Percentiles rank a stretch among this genome's conserved stretches.
Evolutionary conservation across 768 basidiomycete genomes (phyloP).

Genomic region (Fistulinella prunicolor): DNA sequence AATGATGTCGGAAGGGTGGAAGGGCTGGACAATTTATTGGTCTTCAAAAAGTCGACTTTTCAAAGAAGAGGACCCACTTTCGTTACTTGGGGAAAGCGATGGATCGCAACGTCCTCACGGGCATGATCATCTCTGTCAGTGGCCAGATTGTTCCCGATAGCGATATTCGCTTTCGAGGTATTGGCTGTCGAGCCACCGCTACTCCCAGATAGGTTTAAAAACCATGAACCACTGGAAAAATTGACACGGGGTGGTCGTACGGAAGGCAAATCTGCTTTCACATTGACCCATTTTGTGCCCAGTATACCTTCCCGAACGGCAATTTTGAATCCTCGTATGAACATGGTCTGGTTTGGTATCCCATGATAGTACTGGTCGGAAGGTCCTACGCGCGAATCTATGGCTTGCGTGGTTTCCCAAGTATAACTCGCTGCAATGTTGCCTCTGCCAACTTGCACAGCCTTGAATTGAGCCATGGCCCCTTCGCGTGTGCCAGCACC

Average conservation of each 20-base stretch:
- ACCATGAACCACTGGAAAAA: too few relatives aligned
- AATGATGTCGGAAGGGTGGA: slow-evolving; percentile 12
- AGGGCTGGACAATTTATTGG: neutral
- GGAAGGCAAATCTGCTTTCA: neutral
- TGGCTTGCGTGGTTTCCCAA: slow-evolving; percentile 7
- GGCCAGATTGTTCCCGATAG: too few relatives aligned
- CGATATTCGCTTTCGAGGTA: neutral
- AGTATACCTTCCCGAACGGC: slow-evolving; percentile 2
- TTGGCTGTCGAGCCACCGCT: neutral
- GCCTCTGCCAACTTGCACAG: neutral
- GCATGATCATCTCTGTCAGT: too few relatives aligned
- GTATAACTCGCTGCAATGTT: slow-evolving; percentile 3
- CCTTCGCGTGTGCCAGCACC: too few relatives aligned
- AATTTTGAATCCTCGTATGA: slow-evolving; percentile 27
- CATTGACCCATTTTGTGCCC: neutral
- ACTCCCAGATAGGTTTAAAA: too few relatives aligned
- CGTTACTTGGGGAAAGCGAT: too few relatives aligned
- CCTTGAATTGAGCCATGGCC: slow-evolving; percentile 6
- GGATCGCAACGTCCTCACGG: too few relatives aligned
- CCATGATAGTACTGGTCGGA: neutral
- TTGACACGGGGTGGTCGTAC: too few relatives aligned
- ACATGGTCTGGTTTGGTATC: slow-evolving; percentile 23
- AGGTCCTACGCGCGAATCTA: slow-evolving; percentile 15
- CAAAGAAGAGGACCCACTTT: too few relatives aligned
- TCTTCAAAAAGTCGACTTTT: neutral